Conservation (phyloP, 306 rosid genomes). For the Sphenostylis stenocarpa region DNA sequence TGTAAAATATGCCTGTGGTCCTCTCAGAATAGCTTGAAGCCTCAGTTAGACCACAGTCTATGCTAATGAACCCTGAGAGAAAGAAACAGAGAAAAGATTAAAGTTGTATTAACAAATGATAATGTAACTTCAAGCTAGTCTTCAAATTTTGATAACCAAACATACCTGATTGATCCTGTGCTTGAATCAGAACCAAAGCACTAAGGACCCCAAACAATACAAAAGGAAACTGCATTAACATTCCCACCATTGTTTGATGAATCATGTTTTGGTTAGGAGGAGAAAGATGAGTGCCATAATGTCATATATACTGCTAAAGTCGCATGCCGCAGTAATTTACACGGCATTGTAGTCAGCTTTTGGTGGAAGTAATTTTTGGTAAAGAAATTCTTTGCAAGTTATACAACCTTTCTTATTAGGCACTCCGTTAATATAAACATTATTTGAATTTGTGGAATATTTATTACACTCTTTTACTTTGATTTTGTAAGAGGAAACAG, state of each 20-base stretch:
- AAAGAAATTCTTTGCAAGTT: background rate
- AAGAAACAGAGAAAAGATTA: background rate
- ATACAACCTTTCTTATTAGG: background rate
- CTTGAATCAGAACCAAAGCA: conserved; percentile 33
- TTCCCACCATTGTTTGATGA: conserved; percentile 15
- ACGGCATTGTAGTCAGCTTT: background rate
- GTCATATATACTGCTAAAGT: conserved; percentile 11
- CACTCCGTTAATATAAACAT: background rate
- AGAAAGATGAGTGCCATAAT: background rate
- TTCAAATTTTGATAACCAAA: background rate
- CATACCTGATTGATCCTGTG: conserved; percentile 53
- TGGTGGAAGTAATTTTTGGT: background rate
- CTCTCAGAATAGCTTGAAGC: conserved; percentile 31
- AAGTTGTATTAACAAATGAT: background rate
- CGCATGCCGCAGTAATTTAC: background rate
- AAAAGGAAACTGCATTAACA: background rate
- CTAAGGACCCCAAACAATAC: conserved; percentile 24
- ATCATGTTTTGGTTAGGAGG: background rate
- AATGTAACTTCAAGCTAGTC: background rate
- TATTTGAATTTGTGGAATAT: no score
- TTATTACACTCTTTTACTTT: background rate
- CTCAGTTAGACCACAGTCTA: conserved; percentile 52
- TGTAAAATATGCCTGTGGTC: conserved; percentile 39
- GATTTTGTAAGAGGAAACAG: background rate
- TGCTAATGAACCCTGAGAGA: conserved; percentile 54